A percentile compares a stretch with the other conserved stretches of the same genome.
These are phyloP conservation scores for Microstegium vimineum DNA, from an alignment of 176 grass and related monocot species.

Conservation along the genomic window DNA sequence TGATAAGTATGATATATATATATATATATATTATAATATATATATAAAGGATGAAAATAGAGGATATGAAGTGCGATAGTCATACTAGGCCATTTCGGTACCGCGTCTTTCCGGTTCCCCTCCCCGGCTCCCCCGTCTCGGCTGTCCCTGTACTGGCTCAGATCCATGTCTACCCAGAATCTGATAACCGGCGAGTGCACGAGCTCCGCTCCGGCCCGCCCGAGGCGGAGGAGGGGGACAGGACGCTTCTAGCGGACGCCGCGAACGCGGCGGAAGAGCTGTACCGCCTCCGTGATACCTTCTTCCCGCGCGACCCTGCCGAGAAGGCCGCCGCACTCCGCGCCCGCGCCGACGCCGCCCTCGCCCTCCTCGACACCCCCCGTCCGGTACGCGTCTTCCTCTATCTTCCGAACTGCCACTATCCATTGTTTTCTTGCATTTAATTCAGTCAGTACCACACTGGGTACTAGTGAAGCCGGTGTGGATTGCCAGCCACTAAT, in stretches of 20 bases:
- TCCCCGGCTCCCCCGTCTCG: too few species aligned
- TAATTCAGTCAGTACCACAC: not conserved
- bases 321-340: slow-evolving; percentile 62
- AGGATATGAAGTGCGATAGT: too few species aligned
- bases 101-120: too few species aligned
- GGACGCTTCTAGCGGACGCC: slow-evolving; percentile 26
- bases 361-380: too few species aligned
- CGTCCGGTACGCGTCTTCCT: not conserved
- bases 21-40: too few species aligned
- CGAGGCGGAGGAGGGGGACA: not conserved
- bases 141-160: not conserved
- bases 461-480: not conserved
- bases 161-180: slow-evolving; percentile 22
- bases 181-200: not conserved
- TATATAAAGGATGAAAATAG: too few species aligned
- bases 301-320: slow-evolving; percentile 54
- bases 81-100: too few species aligned
- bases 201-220: not conserved
- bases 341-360: too few species aligned
- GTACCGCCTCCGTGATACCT: slow-evolving; percentile 75
- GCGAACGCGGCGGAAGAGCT: slow-evolving; percentile 49
- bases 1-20: too few species aligned
- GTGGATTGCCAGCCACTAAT: not conserved
- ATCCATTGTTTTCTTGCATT: not conserved
- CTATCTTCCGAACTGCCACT: not conserved